Base-by-base conservation (phyloP, 1,139 yeast genomes). In the Suhomyces bolitotheri region DNA sequence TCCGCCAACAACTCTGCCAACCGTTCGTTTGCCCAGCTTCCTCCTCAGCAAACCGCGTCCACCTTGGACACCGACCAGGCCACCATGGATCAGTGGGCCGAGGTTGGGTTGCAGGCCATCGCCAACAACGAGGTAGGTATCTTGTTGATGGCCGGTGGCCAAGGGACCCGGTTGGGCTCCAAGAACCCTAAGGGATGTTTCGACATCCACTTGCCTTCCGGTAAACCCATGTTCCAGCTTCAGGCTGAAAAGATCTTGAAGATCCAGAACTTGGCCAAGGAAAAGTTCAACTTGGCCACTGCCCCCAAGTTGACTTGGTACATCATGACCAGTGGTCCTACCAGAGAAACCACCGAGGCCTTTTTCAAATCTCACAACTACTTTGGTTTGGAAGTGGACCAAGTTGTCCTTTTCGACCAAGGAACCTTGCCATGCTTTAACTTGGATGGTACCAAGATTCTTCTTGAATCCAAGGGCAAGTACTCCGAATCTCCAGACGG, bases 111-210 rank as follows among this genome's bases (percentile, higher is more conserved):
- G 28, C 66, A 77, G 23, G 84, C 94, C 25, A 82, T 92, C 42
- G 63, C 77, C 20, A 57, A 67, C 17, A 83, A 83, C 47, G 78
- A 84, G 53, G 97, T 90, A 14, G 98, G 89, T 16, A 92, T 92
- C 7, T 72, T 92, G 29, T 72, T 92, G 39, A 82, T 92, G 84
- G 97, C 98, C 8, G 99, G 98, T 39, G 99, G 99, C 36, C 98
- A 92, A 62, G 99, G 98, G 20, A 84, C 97, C 4, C 74, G 99
- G 45, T 71, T 92, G 39, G 98, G 98, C 1, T 87, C 96, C 2
- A 66, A 78, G 11, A 80, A 68, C 21, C 99, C 99, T 27, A 92
- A 92, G 62, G 99, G 99, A 1, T 90, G 97, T 62, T 92, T 78
- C 60, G 78, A 92, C 55, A 82, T 94, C 41, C 82, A 83, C 0